Conservation (phyloP, 768 basidiomycete species). For the Russula emetica region DNA sequence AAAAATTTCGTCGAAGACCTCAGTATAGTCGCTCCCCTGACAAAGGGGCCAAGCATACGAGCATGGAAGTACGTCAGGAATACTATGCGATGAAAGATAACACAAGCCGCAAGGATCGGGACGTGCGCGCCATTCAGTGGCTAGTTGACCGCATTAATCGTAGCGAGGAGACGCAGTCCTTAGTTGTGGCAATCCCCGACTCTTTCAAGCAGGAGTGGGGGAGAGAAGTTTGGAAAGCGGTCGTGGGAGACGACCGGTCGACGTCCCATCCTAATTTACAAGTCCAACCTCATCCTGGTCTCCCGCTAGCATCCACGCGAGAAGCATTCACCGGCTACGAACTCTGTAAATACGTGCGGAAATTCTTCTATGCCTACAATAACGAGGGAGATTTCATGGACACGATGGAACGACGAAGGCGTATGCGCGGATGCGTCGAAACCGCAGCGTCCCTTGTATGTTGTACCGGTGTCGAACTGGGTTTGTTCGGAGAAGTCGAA, state of each 20-base stretch:
- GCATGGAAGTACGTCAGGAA: background rate
- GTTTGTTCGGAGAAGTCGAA: background rate
- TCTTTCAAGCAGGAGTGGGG: constrained; percentile 17
- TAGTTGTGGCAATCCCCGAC: constrained; percentile 16
- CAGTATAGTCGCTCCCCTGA: background rate
- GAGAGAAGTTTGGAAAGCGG: constrained; percentile 6
- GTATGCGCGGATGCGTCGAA: background rate
- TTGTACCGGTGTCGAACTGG: background rate
- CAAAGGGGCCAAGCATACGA: background rate
- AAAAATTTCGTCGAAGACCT: background rate
- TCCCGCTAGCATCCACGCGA: background rate
- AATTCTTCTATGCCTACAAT: background rate
- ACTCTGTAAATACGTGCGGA: background rate
- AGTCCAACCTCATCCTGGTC: background rate
- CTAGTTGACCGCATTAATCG: constrained; percentile 7
- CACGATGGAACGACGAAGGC: background rate
- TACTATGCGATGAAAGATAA: constrained; percentile 7
- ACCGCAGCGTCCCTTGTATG: background rate
- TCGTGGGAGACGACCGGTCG: background rate
- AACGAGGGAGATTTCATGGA: background rate
- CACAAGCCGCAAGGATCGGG: background rate
- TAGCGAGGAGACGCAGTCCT: constrained; percentile 5
- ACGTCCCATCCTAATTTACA: background rate
- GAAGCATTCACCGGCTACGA: background rate
- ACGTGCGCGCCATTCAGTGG: constrained; percentile 9